Percentiles rank a stretch among this genome's conserved stretches.
These are phyloP conservation scores for Dinochytrium kinnereticum DNA, from an alignment of 371 early-diverging fungal genomes.

Conservation along the genomic window DNA sequence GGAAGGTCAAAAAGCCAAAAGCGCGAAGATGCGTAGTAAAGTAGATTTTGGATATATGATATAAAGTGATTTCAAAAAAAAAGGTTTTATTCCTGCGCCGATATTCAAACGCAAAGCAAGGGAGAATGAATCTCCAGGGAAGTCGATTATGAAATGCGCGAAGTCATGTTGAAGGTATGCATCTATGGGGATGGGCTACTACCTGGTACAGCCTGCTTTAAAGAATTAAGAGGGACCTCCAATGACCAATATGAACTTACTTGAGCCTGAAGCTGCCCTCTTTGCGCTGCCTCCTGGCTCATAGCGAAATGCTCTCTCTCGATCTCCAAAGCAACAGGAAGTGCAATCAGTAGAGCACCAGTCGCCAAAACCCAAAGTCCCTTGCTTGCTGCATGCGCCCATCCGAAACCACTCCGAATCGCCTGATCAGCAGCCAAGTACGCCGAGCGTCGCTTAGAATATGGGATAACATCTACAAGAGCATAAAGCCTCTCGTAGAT, in stretches of 20 bases:
- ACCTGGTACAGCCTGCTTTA: neutral
- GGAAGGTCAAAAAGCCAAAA: too few relatives aligned
- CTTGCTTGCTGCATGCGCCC: constrained; percentile 36
- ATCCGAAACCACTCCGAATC: constrained; percentile 22
- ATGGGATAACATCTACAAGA: constrained; percentile 52
- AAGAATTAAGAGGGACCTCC: too few relatives aligned
- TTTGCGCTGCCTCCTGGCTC: constrained; percentile 42
- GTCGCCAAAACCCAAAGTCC: constrained; percentile 54
- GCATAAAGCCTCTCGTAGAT: constrained; percentile 50
- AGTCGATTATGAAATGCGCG: too few relatives aligned
- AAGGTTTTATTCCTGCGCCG: too few relatives aligned
- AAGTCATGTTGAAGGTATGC: neutral
- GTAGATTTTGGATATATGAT: too few relatives aligned
- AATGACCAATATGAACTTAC: neutral
- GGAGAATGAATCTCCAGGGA: too few relatives aligned
- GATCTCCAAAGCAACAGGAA: constrained; percentile 53
- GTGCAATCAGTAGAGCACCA: constrained; percentile 44
- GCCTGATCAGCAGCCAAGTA: constrained; percentile 18
- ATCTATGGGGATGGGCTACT: neutral
- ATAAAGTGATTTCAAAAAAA: too few relatives aligned
- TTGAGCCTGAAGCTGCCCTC: constrained; percentile 27
- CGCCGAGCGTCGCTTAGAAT: constrained; percentile 34
- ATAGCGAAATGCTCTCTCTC: constrained; percentile 52
- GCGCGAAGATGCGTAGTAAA: too few relatives aligned
- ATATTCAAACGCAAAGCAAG: too few relatives aligned